Percentiles rank a stretch among this genome's conserved stretches.
Conservation (phyloP, 805 yeast species). For the Cyberlindnera sargentensis region DNA sequence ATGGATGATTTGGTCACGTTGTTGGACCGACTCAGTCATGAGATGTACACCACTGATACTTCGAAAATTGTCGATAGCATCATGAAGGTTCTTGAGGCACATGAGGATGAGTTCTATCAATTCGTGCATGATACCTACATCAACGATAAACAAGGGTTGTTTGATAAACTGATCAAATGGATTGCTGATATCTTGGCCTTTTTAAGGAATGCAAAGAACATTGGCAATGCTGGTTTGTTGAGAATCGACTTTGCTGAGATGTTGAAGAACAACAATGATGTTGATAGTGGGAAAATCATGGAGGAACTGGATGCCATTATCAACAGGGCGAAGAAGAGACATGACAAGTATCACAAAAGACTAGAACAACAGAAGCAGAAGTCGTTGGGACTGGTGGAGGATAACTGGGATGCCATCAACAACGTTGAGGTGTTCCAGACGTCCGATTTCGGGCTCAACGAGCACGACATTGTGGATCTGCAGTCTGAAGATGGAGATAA, state of each 20-base stretch:
- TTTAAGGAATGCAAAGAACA: conserved; percentile 51
- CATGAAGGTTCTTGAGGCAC: conserved; percentile 58
- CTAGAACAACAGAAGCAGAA: conserved; percentile 14
- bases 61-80: conserved; percentile 63
- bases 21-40: conserved; percentile 44
- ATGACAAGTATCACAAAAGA: conserved; percentile 25
- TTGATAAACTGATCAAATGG: conserved; percentile 71
- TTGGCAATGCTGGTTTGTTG: conserved; percentile 23
- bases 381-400: conserved; percentile 23
- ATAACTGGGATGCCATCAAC: conserved; percentile 38
- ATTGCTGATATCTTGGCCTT: conserved; percentile 57
- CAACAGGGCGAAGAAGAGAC: conserved; percentile 28
- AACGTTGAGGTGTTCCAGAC: conserved; percentile 34
- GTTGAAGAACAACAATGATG: conserved; percentile 16
- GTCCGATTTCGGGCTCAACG: conserved; percentile 42
- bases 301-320: conserved; percentile 35
- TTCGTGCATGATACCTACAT: conserved; percentile 78
- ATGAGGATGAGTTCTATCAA: conserved; percentile 62
- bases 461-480: conserved; percentile 40
- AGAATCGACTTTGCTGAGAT: conserved; percentile 40
- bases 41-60: conserved; percentile 43
- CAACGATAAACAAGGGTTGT: conserved; percentile 67
- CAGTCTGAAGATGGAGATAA: conserved; percentile 19
- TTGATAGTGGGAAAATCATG: conserved; percentile 25
- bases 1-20: conserved; percentile 57